Conservation (phyloP, 345 rosid species). For the Camelina sativa region DNA sequence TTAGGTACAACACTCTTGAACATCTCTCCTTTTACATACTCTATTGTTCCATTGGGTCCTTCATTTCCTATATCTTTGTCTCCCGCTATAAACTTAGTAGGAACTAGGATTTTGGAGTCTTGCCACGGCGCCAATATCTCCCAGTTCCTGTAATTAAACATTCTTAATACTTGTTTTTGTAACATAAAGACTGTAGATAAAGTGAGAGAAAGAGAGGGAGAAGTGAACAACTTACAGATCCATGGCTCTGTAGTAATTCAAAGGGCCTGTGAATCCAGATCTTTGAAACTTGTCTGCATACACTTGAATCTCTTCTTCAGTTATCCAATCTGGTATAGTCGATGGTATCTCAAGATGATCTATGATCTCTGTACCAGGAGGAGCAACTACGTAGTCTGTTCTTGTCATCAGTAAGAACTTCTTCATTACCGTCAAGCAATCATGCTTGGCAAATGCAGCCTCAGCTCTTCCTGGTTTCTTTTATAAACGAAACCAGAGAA, state of each 20-base stretch:
- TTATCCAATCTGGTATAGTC: conserved; percentile 63
- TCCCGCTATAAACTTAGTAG: conserved; percentile 58
- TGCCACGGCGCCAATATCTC: conserved; percentile 65
- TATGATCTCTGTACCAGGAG: conserved; percentile 63
- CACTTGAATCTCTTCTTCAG: conserved; percentile 66
- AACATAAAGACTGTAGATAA: background rate
- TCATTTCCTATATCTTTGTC: conserved; percentile 59
- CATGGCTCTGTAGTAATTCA: conserved; percentile 71
- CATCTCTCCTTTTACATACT: conserved; percentile 54
- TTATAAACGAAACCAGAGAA: background rate
- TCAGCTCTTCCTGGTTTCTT: conserved; percentile 82
- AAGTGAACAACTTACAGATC: conserved; percentile 49
- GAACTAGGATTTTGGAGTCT: conserved; percentile 58
- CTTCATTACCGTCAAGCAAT: conserved; percentile 65
- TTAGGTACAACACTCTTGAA: conserved; percentile 61
- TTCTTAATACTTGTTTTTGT: background rate
- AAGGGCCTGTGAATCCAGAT: conserved; percentile 66
- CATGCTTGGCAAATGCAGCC: conserved; percentile 64
- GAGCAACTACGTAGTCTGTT: conserved; percentile 61
- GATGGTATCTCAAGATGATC: conserved; percentile 61
- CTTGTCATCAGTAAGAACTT: conserved; percentile 62
- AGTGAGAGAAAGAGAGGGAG: background rate
- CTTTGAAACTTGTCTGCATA: conserved; percentile 67
- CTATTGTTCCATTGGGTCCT: conserved; percentile 37
- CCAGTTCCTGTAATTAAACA: conserved; percentile 57